phyloP scores from a whole-genome alignment of 257 asterid genomes.

The Ocimum tenuiflorum region DNA sequence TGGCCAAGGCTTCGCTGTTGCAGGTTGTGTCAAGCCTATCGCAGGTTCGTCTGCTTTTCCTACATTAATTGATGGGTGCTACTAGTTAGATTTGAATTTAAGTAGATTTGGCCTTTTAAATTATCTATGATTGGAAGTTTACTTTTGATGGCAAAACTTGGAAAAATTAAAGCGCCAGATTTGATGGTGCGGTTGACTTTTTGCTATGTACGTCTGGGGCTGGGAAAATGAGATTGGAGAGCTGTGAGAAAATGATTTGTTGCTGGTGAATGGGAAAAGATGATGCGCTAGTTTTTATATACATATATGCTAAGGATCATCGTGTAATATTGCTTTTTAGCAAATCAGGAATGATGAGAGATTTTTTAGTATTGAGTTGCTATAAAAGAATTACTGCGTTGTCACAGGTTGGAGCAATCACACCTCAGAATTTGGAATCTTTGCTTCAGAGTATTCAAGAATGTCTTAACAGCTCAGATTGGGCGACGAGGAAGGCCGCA shows the following conservation, averaged over 20 bases:
- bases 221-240: not conserved
- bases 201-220: conserved; percentile 1
- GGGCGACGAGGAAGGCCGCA: conserved; percentile 98
- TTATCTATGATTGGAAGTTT: not conserved
- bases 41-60: conserved; percentile 45
- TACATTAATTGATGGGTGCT: not conserved
- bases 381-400: not conserved
- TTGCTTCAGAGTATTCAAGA: conserved; percentile 74
- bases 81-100: conserved; percentile 9
- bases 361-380: not conserved
- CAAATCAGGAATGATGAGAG: conserved; percentile 11
- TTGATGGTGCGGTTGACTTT: conserved; percentile 6
- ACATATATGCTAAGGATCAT: not conserved
- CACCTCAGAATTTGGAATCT: conserved; percentile 74
- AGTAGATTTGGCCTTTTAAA: conserved; percentile 2
- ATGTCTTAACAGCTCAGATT: conserved; percentile 78
- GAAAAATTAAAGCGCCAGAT: not conserved
- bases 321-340: conserved; percentile 8
- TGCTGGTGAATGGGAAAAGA: no score
- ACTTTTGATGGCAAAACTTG: no score
- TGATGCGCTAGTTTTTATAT: no score
- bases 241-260: no score
- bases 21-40: conserved; percentile 79
- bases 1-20: conserved; percentile 84
- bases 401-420: conserved; percentile 80